phyloP scores from a whole-genome alignment of 805 yeast species.

The Hanseniaspora vineae region DNA sequence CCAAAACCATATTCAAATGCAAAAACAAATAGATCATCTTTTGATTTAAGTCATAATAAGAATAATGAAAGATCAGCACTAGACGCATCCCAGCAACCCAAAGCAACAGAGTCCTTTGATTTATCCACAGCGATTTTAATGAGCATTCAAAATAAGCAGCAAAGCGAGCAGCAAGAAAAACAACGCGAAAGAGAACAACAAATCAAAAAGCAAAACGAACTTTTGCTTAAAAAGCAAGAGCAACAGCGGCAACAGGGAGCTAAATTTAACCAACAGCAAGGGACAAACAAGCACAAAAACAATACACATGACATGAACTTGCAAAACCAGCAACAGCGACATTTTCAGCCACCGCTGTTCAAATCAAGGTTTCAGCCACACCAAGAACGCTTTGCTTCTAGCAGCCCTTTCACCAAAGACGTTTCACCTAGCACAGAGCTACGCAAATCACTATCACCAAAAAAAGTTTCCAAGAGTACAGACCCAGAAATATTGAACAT shows the following conservation, averaged over 20 bases:
- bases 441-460: too few relatives aligned
- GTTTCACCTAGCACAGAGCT: too few relatives aligned
- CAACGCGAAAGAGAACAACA: neutral
- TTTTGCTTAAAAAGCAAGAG: neutral
- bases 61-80: neutral
- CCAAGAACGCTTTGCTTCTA: too few relatives aligned
- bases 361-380: neutral
- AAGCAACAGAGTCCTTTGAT: neutral
- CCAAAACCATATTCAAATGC: neutral
- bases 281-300: neutral
- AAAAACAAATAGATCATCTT: neutral
- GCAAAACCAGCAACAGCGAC: neutral
- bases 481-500: too few relatives aligned
- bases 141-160: constrained; percentile 2
- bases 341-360: neutral
- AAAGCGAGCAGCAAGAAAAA: neutral
- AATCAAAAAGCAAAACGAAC: neutral
- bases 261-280: neutral
- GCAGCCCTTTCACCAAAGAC: too few relatives aligned
- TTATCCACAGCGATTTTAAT: constrained; percentile 6
- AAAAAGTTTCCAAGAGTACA: too few relatives aligned
- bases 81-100: neutral
- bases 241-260: neutral
- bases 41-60: neutral
- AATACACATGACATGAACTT: neutral